phyloP scores from a whole-genome alignment of 1,284 basidiomycete species.

The Trametes polyzona region DNA sequence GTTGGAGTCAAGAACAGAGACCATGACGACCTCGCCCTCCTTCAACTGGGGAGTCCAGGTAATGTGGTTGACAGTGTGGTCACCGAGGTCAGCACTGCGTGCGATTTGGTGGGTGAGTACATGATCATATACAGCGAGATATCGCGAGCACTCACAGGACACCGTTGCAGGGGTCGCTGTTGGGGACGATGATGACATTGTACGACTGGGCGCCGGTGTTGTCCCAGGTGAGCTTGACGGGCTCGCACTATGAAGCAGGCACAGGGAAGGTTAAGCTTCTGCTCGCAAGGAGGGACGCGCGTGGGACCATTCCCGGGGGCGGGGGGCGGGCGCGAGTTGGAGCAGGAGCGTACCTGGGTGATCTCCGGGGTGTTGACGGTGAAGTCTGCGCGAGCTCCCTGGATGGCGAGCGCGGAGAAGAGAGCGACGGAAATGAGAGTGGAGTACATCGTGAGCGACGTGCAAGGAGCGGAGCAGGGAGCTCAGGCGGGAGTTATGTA shows the following conservation, averaged over 20 bases:
- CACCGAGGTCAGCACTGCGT: conserved; percentile 60
- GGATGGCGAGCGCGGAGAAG: conserved; percentile 59
- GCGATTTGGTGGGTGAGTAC: not conserved
- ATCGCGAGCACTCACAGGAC: conserved; percentile 53
- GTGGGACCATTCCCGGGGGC: not conserved
- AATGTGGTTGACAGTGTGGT: conserved; percentile 48
- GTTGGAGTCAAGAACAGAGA: conserved; percentile 58
- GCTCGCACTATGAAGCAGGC: conserved; percentile 52
- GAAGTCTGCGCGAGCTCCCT: conserved; percentile 56
- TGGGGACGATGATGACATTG: conserved; percentile 59
- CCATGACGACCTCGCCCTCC: conserved; percentile 51
- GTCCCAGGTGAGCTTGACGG: conserved; percentile 58
- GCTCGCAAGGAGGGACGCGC: not conserved
- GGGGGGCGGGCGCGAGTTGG: not conserved
- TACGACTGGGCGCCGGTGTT: conserved; percentile 50
- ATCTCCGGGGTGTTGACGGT: conserved; percentile 51
- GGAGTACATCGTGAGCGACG: conserved; percentile 61
- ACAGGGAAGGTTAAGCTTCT: conserved; percentile 3
- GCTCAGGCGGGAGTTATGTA: conserved; percentile 26
- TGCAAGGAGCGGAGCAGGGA: conserved; percentile 33
- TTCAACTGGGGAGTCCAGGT: conserved; percentile 51
- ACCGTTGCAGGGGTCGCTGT: conserved; percentile 58
- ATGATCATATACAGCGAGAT: not conserved
- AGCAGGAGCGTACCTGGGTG: conserved; percentile 50
- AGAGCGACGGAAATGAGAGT: conserved; percentile 75